Percentiles rank a stretch among this genome's conserved stretches.
Conservation (phyloP, 2,329 filamentous ascomycete species). For the Phoma herbarum region DNA sequence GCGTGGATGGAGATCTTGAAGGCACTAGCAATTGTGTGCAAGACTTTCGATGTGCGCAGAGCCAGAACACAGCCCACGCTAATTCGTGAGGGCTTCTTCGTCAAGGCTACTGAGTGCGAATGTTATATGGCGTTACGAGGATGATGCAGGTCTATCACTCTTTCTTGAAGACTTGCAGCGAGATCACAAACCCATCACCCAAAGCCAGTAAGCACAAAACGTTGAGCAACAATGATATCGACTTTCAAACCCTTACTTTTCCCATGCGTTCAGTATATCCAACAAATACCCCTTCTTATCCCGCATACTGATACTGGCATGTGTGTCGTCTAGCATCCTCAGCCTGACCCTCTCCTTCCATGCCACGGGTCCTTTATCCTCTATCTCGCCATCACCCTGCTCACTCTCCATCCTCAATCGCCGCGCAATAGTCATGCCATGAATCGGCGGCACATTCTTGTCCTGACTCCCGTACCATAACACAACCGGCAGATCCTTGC, state of each 20-base stretch:
- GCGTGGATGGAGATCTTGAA: neutral
- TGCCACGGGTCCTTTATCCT: neutral
- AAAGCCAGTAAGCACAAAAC: no score
- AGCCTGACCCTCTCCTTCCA: constrained; percentile 36
- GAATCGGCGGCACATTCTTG: constrained; percentile 44
- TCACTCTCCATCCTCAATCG: constrained; percentile 32
- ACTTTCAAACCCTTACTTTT: neutral
- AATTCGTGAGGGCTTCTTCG: neutral
- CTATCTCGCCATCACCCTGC: neutral
- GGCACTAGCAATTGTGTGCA: neutral
- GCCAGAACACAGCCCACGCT: neutral
- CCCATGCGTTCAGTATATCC: constrained; percentile 22
- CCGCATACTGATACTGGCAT: constrained; percentile 35
- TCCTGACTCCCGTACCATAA: constrained; percentile 52
- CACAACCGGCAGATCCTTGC: constrained; percentile 47
- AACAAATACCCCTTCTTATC: constrained; percentile 31
- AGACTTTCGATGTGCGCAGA: neutral
- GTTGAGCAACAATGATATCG: neutral
- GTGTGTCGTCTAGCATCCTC: constrained; percentile 48
- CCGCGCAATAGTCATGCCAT: constrained; percentile 44
- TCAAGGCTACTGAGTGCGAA: neutral
- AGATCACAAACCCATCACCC: no score
- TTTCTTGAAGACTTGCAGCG: neutral
- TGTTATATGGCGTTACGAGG: neutral
- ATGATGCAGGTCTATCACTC: neutral